These are phyloP conservation scores for Lactifluus hygrophoroides DNA, from an alignment of 768 basidiomycete species.

Conservation along the genomic window DNA sequence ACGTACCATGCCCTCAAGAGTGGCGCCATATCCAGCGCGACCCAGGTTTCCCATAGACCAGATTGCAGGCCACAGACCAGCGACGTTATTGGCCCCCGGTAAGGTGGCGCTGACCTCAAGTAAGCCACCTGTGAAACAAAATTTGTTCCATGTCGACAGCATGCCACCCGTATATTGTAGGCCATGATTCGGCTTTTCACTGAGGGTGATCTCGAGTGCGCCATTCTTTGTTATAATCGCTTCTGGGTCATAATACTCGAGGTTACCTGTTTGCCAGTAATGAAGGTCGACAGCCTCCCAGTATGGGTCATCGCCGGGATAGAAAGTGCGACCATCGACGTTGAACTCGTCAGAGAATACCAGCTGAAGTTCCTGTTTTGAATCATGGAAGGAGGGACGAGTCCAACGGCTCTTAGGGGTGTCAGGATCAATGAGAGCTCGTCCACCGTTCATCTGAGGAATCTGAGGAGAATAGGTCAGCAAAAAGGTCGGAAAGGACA, in stretches of 20 bases:
- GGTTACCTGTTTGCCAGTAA: slow-evolving; percentile 40
- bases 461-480: slow-evolving; percentile 34
- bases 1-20: slow-evolving; percentile 70
- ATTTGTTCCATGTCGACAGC: slow-evolving; percentile 58
- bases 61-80: slow-evolving; percentile 68
- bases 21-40: slow-evolving; percentile 82
- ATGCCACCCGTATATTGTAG: slow-evolving; percentile 41
- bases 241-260: slow-evolving; percentile 83
- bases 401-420: slow-evolving; percentile 50
- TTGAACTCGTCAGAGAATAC: slow-evolving; percentile 92
- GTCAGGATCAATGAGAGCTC: slow-evolving; percentile 49
- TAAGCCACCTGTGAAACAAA: slow-evolving; percentile 88
- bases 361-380: slow-evolving; percentile 51
- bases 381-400: slow-evolving; percentile 50
- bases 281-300: slow-evolving; percentile 41
- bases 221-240: slow-evolving; percentile 40
- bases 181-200: slow-evolving; percentile 53
- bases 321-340: slow-evolving; percentile 68
- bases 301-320: slow-evolving; percentile 61
- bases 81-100: slow-evolving; percentile 57
- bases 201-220: slow-evolving; percentile 43
- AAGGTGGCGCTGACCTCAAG: slow-evolving; percentile 60
- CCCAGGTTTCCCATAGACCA: slow-evolving; percentile 83
- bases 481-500: background rate
- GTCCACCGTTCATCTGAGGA: slow-evolving; percentile 36